phyloP scores from a whole-genome alignment of 225 moss, liverwort and hornwort genomes.

The Lunularia cruciata region DNA sequence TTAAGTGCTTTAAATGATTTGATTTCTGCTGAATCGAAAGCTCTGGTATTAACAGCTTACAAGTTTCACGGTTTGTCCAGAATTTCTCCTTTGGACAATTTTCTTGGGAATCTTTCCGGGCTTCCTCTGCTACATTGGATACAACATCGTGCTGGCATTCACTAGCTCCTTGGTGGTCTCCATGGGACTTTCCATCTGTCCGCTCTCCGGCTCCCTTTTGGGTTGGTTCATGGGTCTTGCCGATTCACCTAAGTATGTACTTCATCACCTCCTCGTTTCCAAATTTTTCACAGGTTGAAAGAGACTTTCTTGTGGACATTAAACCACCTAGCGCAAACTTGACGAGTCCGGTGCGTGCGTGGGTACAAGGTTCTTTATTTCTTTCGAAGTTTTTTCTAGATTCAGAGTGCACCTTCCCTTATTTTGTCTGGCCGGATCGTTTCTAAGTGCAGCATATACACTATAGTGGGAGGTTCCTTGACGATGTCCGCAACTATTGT shows the following conservation, averaged over 20 bases:
- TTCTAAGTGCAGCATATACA: background rate
- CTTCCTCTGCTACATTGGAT: conserved; percentile 6
- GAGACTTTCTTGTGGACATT: too few species aligned
- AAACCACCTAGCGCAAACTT: too few species aligned
- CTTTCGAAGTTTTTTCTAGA: too few species aligned
- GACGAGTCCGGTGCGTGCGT: too few species aligned
- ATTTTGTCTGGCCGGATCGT: too few species aligned
- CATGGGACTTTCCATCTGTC: background rate
- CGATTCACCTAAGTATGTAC: background rate
- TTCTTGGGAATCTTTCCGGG: conserved; percentile 11
- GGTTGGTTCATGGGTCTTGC: conserved; percentile 16
- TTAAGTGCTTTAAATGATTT: too few species aligned
- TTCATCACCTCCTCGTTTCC: background rate
- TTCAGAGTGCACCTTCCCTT: too few species aligned
- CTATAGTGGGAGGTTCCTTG: conserved; percentile 10
- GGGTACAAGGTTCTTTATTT: too few species aligned
- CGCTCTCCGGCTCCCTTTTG: conserved; percentile 4
- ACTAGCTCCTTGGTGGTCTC: conserved; percentile 16
- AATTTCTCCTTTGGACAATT: conserved; percentile 9
- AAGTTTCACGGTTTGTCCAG: too few species aligned
- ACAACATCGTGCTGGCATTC: conserved; percentile 15
- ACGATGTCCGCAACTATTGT: conserved; percentile 7
- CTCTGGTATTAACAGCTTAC: too few species aligned
- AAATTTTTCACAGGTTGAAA: too few species aligned
- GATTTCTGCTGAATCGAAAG: too few species aligned